Percentiles rank a stretch among this genome's conserved stretches.
phyloP scores from a whole-genome alignment of 2,329 filamentous ascomycete species.

The Paraconiothyrium sp. region DNA sequence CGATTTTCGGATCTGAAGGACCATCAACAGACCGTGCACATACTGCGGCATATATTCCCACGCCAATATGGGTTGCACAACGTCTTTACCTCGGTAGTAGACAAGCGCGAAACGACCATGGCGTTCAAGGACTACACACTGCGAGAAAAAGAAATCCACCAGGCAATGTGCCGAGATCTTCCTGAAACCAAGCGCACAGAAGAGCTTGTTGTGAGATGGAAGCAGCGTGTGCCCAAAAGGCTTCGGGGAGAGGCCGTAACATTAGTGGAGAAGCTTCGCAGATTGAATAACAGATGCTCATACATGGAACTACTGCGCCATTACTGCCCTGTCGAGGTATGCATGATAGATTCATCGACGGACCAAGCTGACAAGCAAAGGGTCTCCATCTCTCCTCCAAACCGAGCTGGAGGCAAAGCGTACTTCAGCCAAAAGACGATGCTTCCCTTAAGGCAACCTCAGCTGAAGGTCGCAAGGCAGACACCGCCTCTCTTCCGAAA shows the following conservation, averaged over 20 bases:
- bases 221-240: conserved; percentile 65
- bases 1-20: conserved; percentile 65
- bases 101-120: conserved; percentile 73
- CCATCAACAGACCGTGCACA: conserved; percentile 67
- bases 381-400: conserved; percentile 35
- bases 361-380: conserved; percentile 32
- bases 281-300: conserved; percentile 76
- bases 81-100: conserved; percentile 79
- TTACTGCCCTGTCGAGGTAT: conserved; percentile 73
- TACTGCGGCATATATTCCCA: conserved; percentile 95
- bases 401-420: conserved; percentile 37
- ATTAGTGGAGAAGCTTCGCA: conserved; percentile 74
- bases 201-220: conserved; percentile 46
- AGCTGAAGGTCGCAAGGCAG: conserved; percentile 18
- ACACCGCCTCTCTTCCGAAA: conserved; percentile 11
- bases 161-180: conserved; percentile 34
- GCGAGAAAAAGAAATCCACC: conserved; percentile 80
- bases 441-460: conserved; percentile 15
- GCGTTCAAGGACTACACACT: conserved; percentile 85
- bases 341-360: not conserved
- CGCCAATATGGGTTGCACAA: conserved; percentile 91
- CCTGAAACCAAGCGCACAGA: conserved; percentile 28
- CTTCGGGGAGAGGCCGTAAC: conserved; percentile 69
- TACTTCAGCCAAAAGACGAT: conserved; percentile 28
- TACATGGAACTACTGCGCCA: conserved; percentile 81